phyloP scores from a whole-genome alignment of 805 yeast genomes.

The Zygosaccharomyces gambellarensis region DNA sequence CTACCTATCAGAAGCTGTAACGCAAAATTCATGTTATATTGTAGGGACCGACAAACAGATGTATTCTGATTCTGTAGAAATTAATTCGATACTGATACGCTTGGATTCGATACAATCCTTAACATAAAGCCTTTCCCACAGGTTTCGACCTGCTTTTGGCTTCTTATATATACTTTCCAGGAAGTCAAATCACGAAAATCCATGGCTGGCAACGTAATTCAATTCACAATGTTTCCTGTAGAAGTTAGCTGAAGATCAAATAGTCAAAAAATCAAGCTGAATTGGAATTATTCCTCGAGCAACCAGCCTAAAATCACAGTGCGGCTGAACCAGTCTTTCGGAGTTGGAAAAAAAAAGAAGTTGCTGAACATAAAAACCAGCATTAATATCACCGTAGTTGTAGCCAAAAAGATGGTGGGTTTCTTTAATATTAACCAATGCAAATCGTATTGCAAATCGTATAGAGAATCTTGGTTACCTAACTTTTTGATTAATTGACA shows the following conservation, averaged over 20 bases:
- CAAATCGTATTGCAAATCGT: neutral
- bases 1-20: slow-evolving; percentile 5
- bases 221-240: neutral
- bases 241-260: neutral
- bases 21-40: neutral
- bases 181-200: neutral
- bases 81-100: neutral
- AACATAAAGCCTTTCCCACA: neutral
- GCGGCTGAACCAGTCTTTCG: slow-evolving; percentile 13
- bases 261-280: neutral
- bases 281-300: neutral
- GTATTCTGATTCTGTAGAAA: neutral
- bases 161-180: neutral
- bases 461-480: neutral
- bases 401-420: no score
- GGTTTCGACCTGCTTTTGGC: neutral
- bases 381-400: neutral
- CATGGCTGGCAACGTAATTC: neutral
- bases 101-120: neutral
- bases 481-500: neutral
- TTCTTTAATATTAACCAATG: neutral
- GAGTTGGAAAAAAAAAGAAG: slow-evolving; percentile 3
- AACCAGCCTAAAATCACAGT: slow-evolving; percentile 1
- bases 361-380: slow-evolving; percentile 1
- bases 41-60: neutral